These are phyloP conservation scores for Tritrichomonas musculus DNA, from an alignment of 208 protist genomes.

Conservation along the genomic window DNA sequence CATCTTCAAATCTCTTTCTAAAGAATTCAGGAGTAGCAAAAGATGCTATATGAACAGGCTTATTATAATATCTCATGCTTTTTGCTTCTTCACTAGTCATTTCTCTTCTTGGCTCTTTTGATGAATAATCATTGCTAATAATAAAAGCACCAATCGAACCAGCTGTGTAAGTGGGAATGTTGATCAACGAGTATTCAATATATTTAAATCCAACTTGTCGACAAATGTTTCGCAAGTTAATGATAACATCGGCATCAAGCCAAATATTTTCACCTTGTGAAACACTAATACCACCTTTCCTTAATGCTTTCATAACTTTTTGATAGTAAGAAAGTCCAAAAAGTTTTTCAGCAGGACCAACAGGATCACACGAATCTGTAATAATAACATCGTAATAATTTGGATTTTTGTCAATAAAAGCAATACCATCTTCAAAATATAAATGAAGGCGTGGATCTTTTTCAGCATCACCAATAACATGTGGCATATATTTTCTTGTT, in stretches of 20 bases:
- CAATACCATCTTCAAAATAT: neutral
- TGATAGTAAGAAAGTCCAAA: neutral
- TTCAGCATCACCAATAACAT: neutral
- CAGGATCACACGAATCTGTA: neutral
- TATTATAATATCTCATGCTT: neutral
- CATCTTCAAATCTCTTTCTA: neutral
- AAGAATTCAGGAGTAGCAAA: neutral
- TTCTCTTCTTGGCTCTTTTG: neutral
- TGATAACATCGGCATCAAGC: neutral
- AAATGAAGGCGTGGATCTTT: conserved; percentile 12
- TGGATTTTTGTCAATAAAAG: neutral
- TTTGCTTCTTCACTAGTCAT: neutral
- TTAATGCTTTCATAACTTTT: neutral
- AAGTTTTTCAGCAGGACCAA: conserved; percentile 2
- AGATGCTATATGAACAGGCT: neutral
- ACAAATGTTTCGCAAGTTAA: neutral
- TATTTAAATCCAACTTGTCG: neutral
- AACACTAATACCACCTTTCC: neutral
- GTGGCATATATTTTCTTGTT: neutral
- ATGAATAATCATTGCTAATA: neutral
- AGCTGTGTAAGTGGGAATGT: neutral
- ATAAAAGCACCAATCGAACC: neutral
- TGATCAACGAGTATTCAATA: neutral
- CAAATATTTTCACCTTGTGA: conserved; percentile 15
- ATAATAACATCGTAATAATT: conserved; percentile 2